Conservation (phyloP, 768 basidiomycete species). For the Leccinum disarticulatum region DNA sequence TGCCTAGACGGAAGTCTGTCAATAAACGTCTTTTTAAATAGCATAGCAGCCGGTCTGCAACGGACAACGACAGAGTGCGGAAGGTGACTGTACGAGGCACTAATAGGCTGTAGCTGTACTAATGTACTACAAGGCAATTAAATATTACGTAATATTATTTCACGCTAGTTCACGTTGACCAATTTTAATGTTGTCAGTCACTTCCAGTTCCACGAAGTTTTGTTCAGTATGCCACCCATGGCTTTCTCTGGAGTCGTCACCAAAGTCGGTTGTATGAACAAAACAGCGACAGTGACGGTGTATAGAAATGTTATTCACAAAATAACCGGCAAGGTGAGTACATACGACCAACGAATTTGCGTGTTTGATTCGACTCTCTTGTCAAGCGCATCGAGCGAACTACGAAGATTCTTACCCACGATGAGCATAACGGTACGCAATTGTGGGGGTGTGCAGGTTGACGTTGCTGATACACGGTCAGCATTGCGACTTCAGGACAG, state of each 20-base stretch:
- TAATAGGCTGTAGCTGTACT: too few relatives aligned
- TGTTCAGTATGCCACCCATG: slow-evolving; percentile 69
- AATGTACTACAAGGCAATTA: too few relatives aligned
- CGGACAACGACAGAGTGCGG: neutral
- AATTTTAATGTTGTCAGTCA: too few relatives aligned
- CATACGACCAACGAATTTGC: neutral
- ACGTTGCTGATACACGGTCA: slow-evolving; percentile 29
- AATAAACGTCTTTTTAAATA: neutral
- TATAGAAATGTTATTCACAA: slow-evolving; percentile 72
- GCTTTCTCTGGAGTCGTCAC: slow-evolving; percentile 72
- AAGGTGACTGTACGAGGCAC: too few relatives aligned
- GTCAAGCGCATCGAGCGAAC: slow-evolving; percentile 69
- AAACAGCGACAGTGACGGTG: slow-evolving; percentile 83
- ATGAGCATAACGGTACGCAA: slow-evolving; percentile 64
- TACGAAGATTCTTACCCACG: slow-evolving; percentile 79
- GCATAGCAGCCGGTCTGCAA: neutral
- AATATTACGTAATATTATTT: neutral
- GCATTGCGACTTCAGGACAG: slow-evolving; percentile 67
- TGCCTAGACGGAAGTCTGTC: slow-evolving; percentile 2
- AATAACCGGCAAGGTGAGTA: slow-evolving; percentile 70
- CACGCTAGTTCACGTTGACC: neutral
- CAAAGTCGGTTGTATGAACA: slow-evolving; percentile 80
- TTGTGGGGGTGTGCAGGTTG: neutral
- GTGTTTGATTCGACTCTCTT: slow-evolving; percentile 2
- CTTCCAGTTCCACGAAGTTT: neutral